phyloP scores from a whole-genome alignment of 2,329 filamentous ascomycete genomes.

The Cladosporium phlei region DNA sequence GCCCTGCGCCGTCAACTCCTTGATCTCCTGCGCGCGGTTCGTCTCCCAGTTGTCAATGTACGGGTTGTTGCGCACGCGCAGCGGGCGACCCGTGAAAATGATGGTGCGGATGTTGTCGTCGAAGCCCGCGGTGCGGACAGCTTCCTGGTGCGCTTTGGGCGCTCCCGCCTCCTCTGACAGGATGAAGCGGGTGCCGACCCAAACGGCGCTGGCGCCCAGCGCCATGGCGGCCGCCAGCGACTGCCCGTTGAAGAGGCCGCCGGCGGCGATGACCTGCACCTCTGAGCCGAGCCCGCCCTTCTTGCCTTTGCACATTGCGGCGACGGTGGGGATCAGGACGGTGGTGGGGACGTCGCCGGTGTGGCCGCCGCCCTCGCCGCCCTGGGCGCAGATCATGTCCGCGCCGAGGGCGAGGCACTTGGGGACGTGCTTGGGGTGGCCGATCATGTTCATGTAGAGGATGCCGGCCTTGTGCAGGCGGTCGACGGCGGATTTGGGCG shows the following conservation, averaged over 20 bases:
- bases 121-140: conserved; percentile 83
- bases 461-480: conserved; percentile 81
- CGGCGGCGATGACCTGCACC: conserved; percentile 88
- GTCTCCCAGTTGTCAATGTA: conserved; percentile 97
- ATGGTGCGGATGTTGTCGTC: conserved; percentile 96
- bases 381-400: conserved; percentile 97
- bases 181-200: conserved; percentile 96
- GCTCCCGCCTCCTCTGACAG: conserved; percentile 91
- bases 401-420: conserved; percentile 90
- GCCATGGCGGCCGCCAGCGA: conserved; percentile 84
- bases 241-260: conserved; percentile 90
- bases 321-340: conserved; percentile 87
- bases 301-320: conserved; percentile 71
- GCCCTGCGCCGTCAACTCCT: conserved; percentile 82
- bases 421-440: conserved; percentile 96
- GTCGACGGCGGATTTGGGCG: conserved; percentile 82
- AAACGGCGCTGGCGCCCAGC: conserved; percentile 87
- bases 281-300: conserved; percentile 81
- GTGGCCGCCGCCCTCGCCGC: conserved; percentile 85
- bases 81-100: conserved; percentile 94
- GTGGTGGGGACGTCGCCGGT: conserved; percentile 82
- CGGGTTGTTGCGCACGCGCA: conserved; percentile 86
- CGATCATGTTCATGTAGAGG: conserved; percentile 99
- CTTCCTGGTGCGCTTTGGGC: conserved; percentile 89
- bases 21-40: conserved; percentile 85